Evolutionary conservation across 257 asterid species (phyloP), one percentile per base, ranked within the genome.

Genomic region (Solanum commersonii): DNA sequence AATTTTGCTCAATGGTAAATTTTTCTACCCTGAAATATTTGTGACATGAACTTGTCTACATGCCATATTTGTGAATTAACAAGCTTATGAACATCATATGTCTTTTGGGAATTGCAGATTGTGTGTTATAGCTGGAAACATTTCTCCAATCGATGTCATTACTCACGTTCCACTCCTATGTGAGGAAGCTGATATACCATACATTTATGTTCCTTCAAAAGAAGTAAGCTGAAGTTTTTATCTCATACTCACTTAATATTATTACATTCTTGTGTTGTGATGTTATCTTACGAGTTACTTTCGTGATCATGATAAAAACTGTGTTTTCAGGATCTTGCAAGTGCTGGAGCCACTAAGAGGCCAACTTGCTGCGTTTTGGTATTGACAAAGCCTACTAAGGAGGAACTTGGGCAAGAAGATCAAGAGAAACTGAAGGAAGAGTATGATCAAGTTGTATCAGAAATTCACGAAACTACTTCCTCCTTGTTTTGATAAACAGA

Each of bases 341-440:
- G 93, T 91, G 99, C 98, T 2, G 99, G 98, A 87, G 93, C 98
- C 76, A 95, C 98, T 35, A 95, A 96, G 93, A 94, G 98, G 90
- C 99, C 98, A 46, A 96, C 98, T 22, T 96, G 98, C 92, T 96
- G 98, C 22, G 99, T 96, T 82, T 89, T 95, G 88, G 98, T 95
- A 88, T 91, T 85, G 59, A 93, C 95, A 8, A 95, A 93, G 92
- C 99, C 98, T 2, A 42, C 92, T 3, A 96, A 96, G 88, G 98
- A 96, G 11, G 98, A 94, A 88, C 91, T 96, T 56, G 91, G 87
- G 59, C 90, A 90, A 88, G 98, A 95, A 88, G 95, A 94, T 35
- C 98, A 91, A 76, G 98, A 91, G 88, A 96, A 96, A 90, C 87
- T 96, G 91, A 92, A 92, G 91, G 96, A 90, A 84, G 98, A 96